Evolutionary conservation across 1,139 yeast genomes (phyloP), one percentile per base, ranked within the genome.

Genomic region (Candida pseudoviswanathii): DNA sequence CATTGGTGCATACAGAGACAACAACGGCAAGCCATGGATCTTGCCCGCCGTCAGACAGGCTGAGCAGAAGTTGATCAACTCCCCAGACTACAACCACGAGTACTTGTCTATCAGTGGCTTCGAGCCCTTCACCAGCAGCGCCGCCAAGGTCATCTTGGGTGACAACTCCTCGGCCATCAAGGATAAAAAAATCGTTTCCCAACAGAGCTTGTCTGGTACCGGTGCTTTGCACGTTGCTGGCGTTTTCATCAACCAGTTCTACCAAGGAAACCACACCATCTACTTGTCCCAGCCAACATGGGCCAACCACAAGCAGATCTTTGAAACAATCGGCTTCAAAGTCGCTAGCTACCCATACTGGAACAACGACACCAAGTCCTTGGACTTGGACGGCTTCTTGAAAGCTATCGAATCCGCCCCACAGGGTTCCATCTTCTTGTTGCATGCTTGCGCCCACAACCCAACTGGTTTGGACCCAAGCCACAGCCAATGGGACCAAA

Each of bases 1-100:
- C 49, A 92, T 92, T 54, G 98, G 98, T 56, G 98, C 98, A 44
- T 94, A 94, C 78, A 84, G 98, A 70, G 97, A 92, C 67, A 87
- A 90, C 68, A 70, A 73, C 57, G 98, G 97, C 49, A 88, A 90
- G 70, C 97, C 98, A 46, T 92, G 94, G 90, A 91, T 94, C 48
- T 77, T 94, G 47, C 96, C 96, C 5, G 84, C 96, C 8, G 98
- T 94, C 11, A 81, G 73, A 56, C 71, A 75, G 57, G 96, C 96
- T 44, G 97, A 91, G 68, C 68, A 75, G 50, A 70, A 72, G 59
- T 70, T 76, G 59, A 59, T 73, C 24, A 63, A 62, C 37, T 67
- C 71, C n/a, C 84, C 87, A 21, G 73, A 70, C 39, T 86, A 84
- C 70, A 90, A 94, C 76, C 98, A 94, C 72, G 99, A 94, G 70